Conservation (phyloP, 2,329 filamentous ascomycete genomes). For the Scytalidium lignicola region DNA sequence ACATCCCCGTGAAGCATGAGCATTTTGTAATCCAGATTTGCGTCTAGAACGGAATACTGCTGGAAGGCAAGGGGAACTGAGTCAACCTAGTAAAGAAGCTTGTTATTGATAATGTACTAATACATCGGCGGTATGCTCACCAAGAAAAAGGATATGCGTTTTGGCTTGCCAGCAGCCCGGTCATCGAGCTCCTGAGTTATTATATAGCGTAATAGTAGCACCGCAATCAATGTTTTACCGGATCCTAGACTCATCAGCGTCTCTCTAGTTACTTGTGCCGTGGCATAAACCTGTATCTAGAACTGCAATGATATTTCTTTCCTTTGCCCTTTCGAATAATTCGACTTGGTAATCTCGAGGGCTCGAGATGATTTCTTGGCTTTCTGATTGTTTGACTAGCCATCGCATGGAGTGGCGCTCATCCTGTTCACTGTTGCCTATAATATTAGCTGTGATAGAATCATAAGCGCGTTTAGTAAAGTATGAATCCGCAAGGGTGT, state of each 20-base stretch:
- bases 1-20: constrained; percentile 70
- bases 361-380: constrained; percentile 59
- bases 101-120: neutral
- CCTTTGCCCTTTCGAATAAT: constrained; percentile 81
- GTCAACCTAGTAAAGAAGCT: constrained; percentile 51
- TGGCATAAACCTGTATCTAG: constrained; percentile 68
- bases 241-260: constrained; percentile 51
- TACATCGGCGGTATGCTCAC: constrained; percentile 34
- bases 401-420: constrained; percentile 23
- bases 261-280: neutral
- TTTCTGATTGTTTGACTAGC: constrained; percentile 27
- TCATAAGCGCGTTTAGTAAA: constrained; percentile 26
- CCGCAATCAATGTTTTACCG: constrained; percentile 95
- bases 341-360: constrained; percentile 90
- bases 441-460: constrained; percentile 19
- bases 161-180: constrained; percentile 51
- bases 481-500: constrained; percentile 44
- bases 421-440: constrained; percentile 14
- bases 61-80: constrained; percentile 89
- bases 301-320: constrained; percentile 85
- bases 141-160: constrained; percentile 77
- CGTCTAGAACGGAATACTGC: constrained; percentile 74
- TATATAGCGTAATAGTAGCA: constrained; percentile 71
- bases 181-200: constrained; percentile 73
- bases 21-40: constrained; percentile 74